Conservation (phyloP, 768 basidiomycete species). For the Gymnopilus dilepis region DNA sequence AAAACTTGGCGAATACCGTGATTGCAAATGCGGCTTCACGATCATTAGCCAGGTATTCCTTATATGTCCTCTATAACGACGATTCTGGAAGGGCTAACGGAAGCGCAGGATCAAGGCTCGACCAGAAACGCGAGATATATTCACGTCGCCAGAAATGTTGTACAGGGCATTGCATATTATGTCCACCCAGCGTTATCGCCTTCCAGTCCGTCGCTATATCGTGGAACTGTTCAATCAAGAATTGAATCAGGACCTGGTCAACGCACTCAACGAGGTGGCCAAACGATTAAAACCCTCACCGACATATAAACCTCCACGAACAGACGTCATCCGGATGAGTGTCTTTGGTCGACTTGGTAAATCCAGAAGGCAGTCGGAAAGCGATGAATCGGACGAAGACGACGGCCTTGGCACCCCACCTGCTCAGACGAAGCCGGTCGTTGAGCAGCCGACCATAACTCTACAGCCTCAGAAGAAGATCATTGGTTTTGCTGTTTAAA, state of each 20-base stretch:
- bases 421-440: slow-evolving; percentile 38
- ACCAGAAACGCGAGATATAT: slow-evolving; percentile 74
- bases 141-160: slow-evolving; percentile 78
- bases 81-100: slow-evolving; percentile 2
- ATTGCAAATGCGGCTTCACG: slow-evolving; percentile 95
- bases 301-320: slow-evolving; percentile 42
- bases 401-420: slow-evolving; percentile 55
- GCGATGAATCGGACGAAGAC: slow-evolving; percentile 58
- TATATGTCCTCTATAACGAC: too few relatives aligned
- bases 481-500: slow-evolving; percentile 56
- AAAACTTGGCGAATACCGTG: slow-evolving; percentile 94
- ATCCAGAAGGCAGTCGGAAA: slow-evolving; percentile 57
- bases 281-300: slow-evolving; percentile 49
- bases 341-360: slow-evolving; percentile 63
- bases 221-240: slow-evolving; percentile 91
- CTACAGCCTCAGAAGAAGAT: slow-evolving; percentile 63
- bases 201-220: slow-evolving; percentile 91
- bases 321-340: slow-evolving; percentile 58
- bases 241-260: slow-evolving; percentile 66
- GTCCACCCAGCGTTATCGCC: slow-evolving; percentile 87
- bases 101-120: slow-evolving; percentile 72
- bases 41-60: slow-evolving; percentile 76
- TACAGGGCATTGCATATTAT: slow-evolving; percentile 88
- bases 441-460: slow-evolving; percentile 59
- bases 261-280: slow-evolving; percentile 56